These are phyloP conservation scores for Fragaria ananassa DNA, from an alignment of 306 rosid genomes.

Conservation along the genomic window DNA sequence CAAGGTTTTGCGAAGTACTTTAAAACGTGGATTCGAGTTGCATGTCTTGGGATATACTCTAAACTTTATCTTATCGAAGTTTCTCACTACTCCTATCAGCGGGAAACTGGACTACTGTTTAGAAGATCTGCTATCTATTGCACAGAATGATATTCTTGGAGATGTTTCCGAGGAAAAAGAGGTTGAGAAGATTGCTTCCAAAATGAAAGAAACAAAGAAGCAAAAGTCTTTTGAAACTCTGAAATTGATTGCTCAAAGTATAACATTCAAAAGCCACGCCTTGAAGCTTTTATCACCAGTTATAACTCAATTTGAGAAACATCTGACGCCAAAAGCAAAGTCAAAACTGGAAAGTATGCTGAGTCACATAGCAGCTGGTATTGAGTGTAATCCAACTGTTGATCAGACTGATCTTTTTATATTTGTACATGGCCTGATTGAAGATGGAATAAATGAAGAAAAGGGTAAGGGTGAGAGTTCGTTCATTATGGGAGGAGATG, in stretches of 20 bases:
- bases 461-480: constrained; percentile 43
- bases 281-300: constrained; percentile 68
- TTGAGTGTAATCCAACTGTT: constrained; percentile 78
- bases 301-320: constrained; percentile 57
- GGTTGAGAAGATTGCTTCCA: constrained; percentile 87
- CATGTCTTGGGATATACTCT: constrained; percentile 91
- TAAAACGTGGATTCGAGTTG: constrained; percentile 86
- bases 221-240: constrained; percentile 78
- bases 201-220: constrained; percentile 89
- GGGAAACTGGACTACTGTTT: constrained; percentile 86
- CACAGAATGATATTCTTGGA: constrained; percentile 81
- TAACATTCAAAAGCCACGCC: constrained; percentile 73
- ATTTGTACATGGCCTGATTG: constrained; percentile 62
- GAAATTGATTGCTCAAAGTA: constrained; percentile 64
- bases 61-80: constrained; percentile 70
- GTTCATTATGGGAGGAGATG: constrained; percentile 23
- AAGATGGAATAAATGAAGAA: constrained; percentile 70
- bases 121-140: constrained; percentile 72
- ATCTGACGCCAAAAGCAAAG: constrained; percentile 60
- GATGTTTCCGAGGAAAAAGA: constrained; percentile 92
- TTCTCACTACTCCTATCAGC: constrained; percentile 44
- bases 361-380: constrained; percentile 69
- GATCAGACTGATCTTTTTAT: constrained; percentile 67
- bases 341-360: constrained; percentile 77
- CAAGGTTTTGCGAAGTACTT: constrained; percentile 60